A percentile compares a stretch with the other conserved stretches of the same genome.
Evolutionary conservation across 2,329 filamentous ascomycete species (phyloP).

Genomic region (Stylonectria norvegica): DNA sequence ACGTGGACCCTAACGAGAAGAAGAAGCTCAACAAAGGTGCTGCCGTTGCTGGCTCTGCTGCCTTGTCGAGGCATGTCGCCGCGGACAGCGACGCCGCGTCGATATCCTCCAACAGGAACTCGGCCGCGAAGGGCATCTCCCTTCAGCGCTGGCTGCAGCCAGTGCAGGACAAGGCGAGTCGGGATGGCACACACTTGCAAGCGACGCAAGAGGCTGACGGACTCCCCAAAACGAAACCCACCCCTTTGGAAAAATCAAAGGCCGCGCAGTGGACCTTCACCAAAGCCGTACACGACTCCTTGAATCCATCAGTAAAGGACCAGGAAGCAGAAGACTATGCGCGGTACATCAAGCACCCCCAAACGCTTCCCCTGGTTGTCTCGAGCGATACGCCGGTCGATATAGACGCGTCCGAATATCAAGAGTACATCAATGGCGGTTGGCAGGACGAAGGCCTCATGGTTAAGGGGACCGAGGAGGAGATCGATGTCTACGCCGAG

Average conservation of each 20-base stretch:
- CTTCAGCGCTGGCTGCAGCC: slow-evolving; percentile 62
- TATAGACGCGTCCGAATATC: slow-evolving; percentile 63
- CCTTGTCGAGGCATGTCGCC: slow-evolving; percentile 27
- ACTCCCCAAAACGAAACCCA: slow-evolving; percentile 48
- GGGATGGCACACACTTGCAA: slow-evolving; percentile 12
- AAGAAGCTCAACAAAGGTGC: slow-evolving; percentile 65
- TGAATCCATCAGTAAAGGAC: slow-evolving; percentile 76
- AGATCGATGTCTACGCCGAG: slow-evolving; percentile 63
- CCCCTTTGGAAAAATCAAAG: slow-evolving; percentile 69
- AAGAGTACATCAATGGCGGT: slow-evolving; percentile 73
- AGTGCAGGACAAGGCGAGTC: slow-evolving; percentile 32
- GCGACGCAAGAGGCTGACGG: slow-evolving; percentile 18
- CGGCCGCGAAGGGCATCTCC: slow-evolving; percentile 48
- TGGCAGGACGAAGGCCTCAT: slow-evolving; percentile 58
- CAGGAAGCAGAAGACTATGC: slow-evolving; percentile 83
- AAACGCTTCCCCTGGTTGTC: slow-evolving; percentile 80
- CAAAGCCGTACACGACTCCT: slow-evolving; percentile 78
- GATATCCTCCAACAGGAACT: slow-evolving; percentile 36
- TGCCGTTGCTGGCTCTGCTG: slow-evolving; percentile 62
- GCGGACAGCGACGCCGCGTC: slow-evolving; percentile 42
- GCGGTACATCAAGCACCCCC: slow-evolving; percentile 83
- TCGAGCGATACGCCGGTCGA: slow-evolving; percentile 63
- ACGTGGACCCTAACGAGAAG: slow-evolving; percentile 58
- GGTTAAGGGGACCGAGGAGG: slow-evolving; percentile 47
- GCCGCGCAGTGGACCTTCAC: slow-evolving; percentile 86